Conservation (phyloP, 192 early-diverging fungal species). For the Backusella morwellensis region DNA sequence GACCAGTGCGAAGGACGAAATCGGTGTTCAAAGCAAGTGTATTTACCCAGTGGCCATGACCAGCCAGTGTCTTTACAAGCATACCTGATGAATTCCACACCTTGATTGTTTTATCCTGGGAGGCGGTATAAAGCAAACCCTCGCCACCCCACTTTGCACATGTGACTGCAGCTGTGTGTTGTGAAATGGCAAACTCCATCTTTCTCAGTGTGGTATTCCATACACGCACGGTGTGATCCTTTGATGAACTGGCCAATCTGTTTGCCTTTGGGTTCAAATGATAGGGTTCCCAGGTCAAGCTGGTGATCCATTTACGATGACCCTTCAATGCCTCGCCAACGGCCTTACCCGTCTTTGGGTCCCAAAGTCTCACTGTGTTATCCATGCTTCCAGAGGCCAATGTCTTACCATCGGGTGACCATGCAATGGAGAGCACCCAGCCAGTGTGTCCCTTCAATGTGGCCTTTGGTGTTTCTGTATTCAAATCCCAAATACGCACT, state of each 20-base stretch:
- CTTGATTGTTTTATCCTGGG: constrained; percentile 94
- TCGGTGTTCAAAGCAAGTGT: constrained; percentile 91
- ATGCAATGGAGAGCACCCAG: constrained; percentile 92
- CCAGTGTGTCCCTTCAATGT: constrained; percentile 84
- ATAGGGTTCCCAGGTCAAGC: constrained; percentile 91
- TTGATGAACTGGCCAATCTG: constrained; percentile 86
- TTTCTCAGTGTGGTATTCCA: constrained; percentile 87
- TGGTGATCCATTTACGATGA: constrained; percentile 89
- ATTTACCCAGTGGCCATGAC: constrained; percentile 98
- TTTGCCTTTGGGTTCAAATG: constrained; percentile 77
- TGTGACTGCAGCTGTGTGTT: constrained; percentile 92
- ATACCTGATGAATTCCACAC: constrained; percentile 90
- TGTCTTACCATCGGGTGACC: constrained; percentile 85
- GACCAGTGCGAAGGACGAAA: constrained; percentile 85
- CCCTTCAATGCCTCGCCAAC: constrained; percentile 77
- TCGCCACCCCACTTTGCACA: constrained; percentile 97
- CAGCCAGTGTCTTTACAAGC: constrained; percentile 78
- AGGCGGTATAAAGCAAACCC: constrained; percentile 88
- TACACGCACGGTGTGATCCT: constrained; percentile 89
- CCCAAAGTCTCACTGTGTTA: constrained; percentile 85
- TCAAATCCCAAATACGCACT: constrained; percentile 95
- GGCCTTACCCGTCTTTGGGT: constrained; percentile 79
- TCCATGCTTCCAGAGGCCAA: constrained; percentile 97
- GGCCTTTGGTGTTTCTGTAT: constrained; percentile 90
- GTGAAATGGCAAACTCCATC: constrained; percentile 72